These are phyloP conservation scores for Aureoboletus auriporus DNA, from an alignment of 768 basidiomycete genomes.

Conservation along the genomic window DNA sequence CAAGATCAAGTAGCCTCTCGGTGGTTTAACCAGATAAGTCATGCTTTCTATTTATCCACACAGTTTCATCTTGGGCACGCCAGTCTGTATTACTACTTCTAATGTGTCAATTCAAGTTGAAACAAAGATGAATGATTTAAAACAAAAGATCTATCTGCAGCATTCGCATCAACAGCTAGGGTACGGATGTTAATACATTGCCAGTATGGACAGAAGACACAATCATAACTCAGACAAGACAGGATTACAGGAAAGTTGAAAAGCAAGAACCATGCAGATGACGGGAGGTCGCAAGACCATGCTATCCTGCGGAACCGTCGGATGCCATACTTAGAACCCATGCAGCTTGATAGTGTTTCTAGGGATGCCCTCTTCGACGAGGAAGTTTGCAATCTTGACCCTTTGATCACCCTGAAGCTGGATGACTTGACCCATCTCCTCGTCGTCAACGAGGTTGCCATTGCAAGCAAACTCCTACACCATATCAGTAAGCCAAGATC, in stretches of 20 bases:
- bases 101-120: neutral
- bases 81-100: neutral
- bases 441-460: constrained; percentile 93
- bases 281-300: neutral
- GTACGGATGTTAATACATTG: constrained; percentile 25
- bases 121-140: constrained; percentile 4
- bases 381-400: constrained; percentile 83
- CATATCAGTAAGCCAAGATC: constrained; percentile 5
- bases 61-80: constrained; percentile 9
- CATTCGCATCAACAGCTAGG: constrained; percentile 23
- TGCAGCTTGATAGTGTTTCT: constrained; percentile 81
- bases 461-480: constrained; percentile 95
- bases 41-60: constrained; percentile 3
- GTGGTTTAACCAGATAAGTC: constrained; percentile 14
- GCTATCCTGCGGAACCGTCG: constrained; percentile 1
- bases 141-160: constrained; percentile 21
- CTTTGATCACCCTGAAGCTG: constrained; percentile 99
- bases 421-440: constrained; percentile 94
- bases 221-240: constrained; percentile 15
- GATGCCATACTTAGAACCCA: constrained; percentile 59
- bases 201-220: constrained; percentile 13
- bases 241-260: constrained; percentile 15
- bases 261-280: constrained; percentile 11
- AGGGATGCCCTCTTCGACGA: constrained; percentile 76
- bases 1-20: constrained; percentile 74